phyloP scores from a whole-genome alignment of 495 filamentous ascomycete species.

The Penicillium herquei region DNA sequence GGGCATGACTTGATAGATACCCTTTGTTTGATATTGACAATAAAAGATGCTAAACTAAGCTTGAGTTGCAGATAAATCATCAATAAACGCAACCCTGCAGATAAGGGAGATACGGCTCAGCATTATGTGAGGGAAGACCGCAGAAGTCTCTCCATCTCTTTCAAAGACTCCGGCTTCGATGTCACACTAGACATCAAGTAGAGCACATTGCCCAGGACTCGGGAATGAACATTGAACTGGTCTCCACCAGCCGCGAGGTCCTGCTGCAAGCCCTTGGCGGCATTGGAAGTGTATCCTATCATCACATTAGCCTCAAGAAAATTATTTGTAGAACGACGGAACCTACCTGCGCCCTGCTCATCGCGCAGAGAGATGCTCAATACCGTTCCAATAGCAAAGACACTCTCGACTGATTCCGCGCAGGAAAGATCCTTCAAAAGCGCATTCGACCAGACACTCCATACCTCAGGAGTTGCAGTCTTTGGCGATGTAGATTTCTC shows the following conservation, averaged over 20 bases:
- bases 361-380: slow-evolving; percentile 61
- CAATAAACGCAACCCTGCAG: too few relatives aligned
- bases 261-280: slow-evolving; percentile 58
- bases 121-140: slow-evolving; percentile 16
- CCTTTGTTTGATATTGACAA: too few relatives aligned
- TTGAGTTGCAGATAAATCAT: background rate
- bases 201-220: slow-evolving; percentile 72
- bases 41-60: too few relatives aligned
- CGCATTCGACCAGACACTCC: slow-evolving; percentile 66
- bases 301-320: background rate
- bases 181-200: slow-evolving; percentile 75
- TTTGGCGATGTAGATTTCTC: slow-evolving; percentile 1
- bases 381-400: slow-evolving; percentile 70
- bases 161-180: slow-evolving; percentile 47
- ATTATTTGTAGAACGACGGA: background rate
- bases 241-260: slow-evolving; percentile 41
- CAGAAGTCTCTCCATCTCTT: slow-evolving; percentile 44
- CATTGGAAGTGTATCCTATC: slow-evolving; percentile 64
- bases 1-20: too few relatives aligned
- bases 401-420: slow-evolving; percentile 52
- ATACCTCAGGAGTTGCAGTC: slow-evolving; percentile 34
- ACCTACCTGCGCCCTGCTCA: slow-evolving; percentile 44
- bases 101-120: background rate
- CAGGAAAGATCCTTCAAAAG: slow-evolving; percentile 57
- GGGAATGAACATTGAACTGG: slow-evolving; percentile 63